phyloP scores from a whole-genome alignment of 306 rosid genomes.

The Medicago arabica region DNA sequence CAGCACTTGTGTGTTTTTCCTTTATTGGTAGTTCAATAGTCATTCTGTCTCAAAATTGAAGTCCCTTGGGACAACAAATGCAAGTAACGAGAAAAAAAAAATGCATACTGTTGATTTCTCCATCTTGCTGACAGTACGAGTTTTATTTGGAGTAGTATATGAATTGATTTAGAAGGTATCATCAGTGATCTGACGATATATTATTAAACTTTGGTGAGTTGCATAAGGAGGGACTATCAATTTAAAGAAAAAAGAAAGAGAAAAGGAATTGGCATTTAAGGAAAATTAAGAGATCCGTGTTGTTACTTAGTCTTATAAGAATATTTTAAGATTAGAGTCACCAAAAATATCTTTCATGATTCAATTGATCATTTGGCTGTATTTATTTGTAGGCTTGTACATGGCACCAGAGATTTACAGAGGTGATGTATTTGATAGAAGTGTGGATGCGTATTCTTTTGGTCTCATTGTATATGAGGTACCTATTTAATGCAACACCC shows the following conservation, averaged over 20 bases:
- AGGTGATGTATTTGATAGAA: conserved; percentile 78
- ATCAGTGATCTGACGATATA: conserved; percentile 5
- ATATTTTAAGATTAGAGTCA: conserved; percentile 19
- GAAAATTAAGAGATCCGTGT: conserved; percentile 24
- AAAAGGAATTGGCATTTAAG: conserved; percentile 27
- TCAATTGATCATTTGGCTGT: conserved; percentile 42
- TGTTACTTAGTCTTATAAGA: conserved; percentile 13
- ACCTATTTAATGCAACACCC: conserved; percentile 28
- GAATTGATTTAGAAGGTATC: conserved; percentile 11
- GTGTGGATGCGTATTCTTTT: conserved; percentile 87
- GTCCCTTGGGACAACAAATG: conserved; percentile 27
- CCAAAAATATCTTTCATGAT: conserved; percentile 18
- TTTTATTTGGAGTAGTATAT: conserved; percentile 24
- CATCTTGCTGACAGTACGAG: neutral
- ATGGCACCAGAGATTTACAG: conserved; percentile 91
- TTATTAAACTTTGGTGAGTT: neutral
- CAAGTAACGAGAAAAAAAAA: conserved; percentile 25
- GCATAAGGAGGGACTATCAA: conserved; percentile 22
- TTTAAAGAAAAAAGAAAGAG: conserved; percentile 11
- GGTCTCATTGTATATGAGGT: conserved; percentile 96
- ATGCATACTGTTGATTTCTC: conserved; percentile 9
- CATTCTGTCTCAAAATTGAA: neutral
- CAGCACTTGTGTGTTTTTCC: conserved; percentile 11
- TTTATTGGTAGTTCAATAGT: conserved; percentile 8
- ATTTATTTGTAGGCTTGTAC: conserved; percentile 66